These are phyloP conservation scores for Rubus parviflorus DNA, from an alignment of 306 rosid genomes.

Conservation along the genomic window DNA sequence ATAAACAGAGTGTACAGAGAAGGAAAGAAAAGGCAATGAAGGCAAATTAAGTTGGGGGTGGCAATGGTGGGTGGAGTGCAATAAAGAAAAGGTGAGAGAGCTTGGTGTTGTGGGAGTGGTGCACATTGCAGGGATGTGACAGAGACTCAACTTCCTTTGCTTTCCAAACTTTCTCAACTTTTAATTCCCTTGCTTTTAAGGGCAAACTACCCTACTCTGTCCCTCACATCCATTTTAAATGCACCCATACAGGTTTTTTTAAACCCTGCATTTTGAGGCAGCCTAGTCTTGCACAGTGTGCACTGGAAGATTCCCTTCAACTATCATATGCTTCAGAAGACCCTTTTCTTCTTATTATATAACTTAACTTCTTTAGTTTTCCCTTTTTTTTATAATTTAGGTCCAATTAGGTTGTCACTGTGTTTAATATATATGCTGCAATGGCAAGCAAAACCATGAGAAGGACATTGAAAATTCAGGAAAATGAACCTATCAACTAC, in stretches of 20 bases:
- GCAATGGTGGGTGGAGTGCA: slow-evolving; percentile 51
- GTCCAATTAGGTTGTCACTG: slow-evolving; percentile 7
- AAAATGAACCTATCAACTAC: background rate
- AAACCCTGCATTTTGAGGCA: background rate
- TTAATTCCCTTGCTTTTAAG: slow-evolving; percentile 26
- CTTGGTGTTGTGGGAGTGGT: slow-evolving; percentile 25
- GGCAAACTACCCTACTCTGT: background rate
- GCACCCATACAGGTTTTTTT: background rate
- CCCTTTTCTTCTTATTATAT: background rate
- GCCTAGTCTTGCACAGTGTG: background rate
- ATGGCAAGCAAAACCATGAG: background rate
- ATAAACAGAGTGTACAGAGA: background rate
- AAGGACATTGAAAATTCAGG: background rate
- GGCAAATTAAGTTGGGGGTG: slow-evolving; percentile 41
- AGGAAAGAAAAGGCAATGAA: slow-evolving; percentile 37
- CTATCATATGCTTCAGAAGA: background rate
- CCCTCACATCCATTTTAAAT: background rate
- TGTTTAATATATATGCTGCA: background rate
- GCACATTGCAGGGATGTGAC: slow-evolving; percentile 23
- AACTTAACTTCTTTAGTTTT: background rate
- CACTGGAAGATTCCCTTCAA: slow-evolving; percentile 1
- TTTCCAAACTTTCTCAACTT: slow-evolving; percentile 28
- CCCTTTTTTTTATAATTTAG: background rate
- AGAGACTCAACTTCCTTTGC: slow-evolving; percentile 24
- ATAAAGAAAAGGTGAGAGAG: slow-evolving; percentile 38